Evolutionary conservation across 805 yeast species (phyloP), one percentile per base, ranked within the genome.

Genomic region (Candida manassasensis): DNA sequence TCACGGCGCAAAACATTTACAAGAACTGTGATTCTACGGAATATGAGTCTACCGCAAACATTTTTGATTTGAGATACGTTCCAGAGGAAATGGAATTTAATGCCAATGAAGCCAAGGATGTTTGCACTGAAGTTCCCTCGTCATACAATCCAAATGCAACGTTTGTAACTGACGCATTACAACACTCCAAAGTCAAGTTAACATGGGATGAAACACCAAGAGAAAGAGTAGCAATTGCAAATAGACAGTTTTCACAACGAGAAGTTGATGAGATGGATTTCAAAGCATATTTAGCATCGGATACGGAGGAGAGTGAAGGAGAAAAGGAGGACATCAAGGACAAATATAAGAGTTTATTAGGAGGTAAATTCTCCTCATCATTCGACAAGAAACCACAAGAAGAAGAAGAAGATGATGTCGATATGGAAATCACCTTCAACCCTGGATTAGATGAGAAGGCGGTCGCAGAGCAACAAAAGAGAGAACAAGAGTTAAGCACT

Each of bases 151-250:
- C 98, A 13, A 69, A 69, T 36, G 52, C 67, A 2, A 68, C 72
- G 7, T 93, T 93, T 58, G 84, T 85, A 19, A 93, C 98, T 3
- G 97, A 86, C 61, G 98, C 98, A 0, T 69, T 93, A 40, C 96
- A 93, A 56, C 96, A 88, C 54, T 89, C 97, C 11, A 93, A 89
- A 52, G 98, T 93, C 33, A 89, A 86, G 57, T 70, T 93, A 46
- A 89, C 97, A 0, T 93, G 98, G 98, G 98, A 93, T 59, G 97
- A 90, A 63, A 94, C 97, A 0, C 97, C 98, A 5, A 81, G 79
- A 39, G 97, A 88, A 51, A 76, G 98, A 52, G 58, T 77, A 12
- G 77, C 82, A 39, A 57, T 89, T 36, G 75, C 96, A 1, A 73
- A 83, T 11, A 80, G 82, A 47, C 86, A 88, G 5, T 90, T 93